phyloP scores from a whole-genome alignment of 768 basidiomycete genomes.

The Pleurotus citrinopileatus region DNA sequence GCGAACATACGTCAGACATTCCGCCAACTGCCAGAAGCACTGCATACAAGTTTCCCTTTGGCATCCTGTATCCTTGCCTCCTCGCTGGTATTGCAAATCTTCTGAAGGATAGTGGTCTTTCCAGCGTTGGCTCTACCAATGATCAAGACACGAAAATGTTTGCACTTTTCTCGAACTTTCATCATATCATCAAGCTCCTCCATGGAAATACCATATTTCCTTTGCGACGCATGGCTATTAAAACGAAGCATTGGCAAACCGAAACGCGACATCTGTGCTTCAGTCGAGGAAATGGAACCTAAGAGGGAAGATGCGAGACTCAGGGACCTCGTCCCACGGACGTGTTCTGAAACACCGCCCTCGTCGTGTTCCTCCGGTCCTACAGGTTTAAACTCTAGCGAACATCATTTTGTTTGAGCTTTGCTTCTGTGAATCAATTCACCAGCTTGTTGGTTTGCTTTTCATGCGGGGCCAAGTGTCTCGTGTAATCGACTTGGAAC shows the following conservation, averaged over 20 bases:
- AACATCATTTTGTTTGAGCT: too few species aligned
- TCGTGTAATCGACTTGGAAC: too few species aligned
- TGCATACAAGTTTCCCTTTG: constrained; percentile 18
- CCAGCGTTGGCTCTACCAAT: constrained; percentile 39
- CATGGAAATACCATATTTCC: not conserved
- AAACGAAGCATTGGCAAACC: not conserved
- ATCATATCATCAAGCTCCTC: constrained; percentile 4
- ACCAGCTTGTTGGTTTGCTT: too few species aligned
- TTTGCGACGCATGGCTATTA: not conserved
- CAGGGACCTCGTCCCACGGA: too few species aligned
- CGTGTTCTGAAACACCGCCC: too few species aligned
- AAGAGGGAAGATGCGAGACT: too few species aligned
- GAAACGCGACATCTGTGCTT: constrained; percentile 1
- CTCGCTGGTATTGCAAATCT: constrained; percentile 31
- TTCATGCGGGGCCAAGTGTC: too few species aligned
- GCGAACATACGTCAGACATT: not conserved
- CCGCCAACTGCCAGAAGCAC: not conserved
- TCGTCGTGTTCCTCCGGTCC: too few species aligned
- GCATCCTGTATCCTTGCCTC: constrained; percentile 25
- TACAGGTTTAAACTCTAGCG: too few species aligned
- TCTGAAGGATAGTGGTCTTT: constrained; percentile 37
- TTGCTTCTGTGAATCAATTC: too few species aligned
- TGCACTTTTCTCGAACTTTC: constrained; percentile 8
- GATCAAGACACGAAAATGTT: constrained; percentile 33
- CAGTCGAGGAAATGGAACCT: too few species aligned